Base-by-base conservation (phyloP, 2,329 filamentous ascomycete genomes). In the Aureobasidium sp. region DNA sequence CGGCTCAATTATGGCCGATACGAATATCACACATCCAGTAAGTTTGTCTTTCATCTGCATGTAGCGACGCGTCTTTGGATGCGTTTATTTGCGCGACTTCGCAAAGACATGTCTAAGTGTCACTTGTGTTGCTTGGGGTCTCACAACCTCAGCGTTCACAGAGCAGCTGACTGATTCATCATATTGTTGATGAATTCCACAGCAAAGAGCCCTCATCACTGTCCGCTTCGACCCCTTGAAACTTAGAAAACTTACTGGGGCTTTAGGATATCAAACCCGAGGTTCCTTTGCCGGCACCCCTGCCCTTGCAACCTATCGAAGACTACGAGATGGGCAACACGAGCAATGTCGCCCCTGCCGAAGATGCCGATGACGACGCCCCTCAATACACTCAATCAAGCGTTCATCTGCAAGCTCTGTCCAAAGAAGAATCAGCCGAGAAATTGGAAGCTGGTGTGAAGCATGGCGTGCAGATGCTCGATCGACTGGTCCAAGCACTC, bases 391-490 rank as follows among this genome's bases (percentile, higher is more conserved):
- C 36, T 6, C 36, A 24, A 32, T 20, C 44, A 48, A 48, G 24
- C 34, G 15, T 34, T 17, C 61, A 34, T 24, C 61, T 79, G 20
- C 69, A 71, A 44, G 63, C 69, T 32, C 66, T 79, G 15, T 69
- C 75, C 4, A 67, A 69, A 4, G 69, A 73, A 13, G 63, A 69
- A 2, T 63, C 69, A 2, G 69, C 73, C 0, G 68, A 73, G 32
- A 67, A 74, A 13, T 69, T 79, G 1, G 77, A 79, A 63, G 69
- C 71, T 12, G 74, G 73, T 17, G 75, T 79, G 3, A 63, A 71
- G 43, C 69, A 71, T 43, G 75, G 77, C 0, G 48, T 77, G 12
- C 65, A 72, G 5, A 56, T 77, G 8, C 69, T 80, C 0, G 65
- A 74, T 5, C 65, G 65, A 5, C 64, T 81, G 0, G 71, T 73